Evolutionary conservation across 139 green algal species (phyloP).

Genomic region (Gonium pectorale): DNA sequence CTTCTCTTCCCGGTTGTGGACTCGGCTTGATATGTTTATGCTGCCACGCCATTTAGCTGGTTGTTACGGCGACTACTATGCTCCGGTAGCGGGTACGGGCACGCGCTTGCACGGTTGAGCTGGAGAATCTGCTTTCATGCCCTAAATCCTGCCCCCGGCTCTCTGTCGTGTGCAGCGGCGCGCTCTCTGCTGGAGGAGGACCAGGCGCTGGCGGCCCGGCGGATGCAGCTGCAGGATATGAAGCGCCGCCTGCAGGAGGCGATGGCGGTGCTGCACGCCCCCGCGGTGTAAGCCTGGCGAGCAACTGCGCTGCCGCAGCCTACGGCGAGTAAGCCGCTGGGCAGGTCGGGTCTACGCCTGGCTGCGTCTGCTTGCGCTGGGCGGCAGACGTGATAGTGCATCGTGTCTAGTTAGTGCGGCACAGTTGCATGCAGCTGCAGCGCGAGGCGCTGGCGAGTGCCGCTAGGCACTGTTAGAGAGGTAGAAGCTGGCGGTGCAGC

Average conservation of each 20-base stretch:
- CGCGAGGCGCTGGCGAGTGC: no score
- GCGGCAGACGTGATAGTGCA: no score
- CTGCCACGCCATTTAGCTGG: neutral
- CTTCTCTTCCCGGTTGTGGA: neutral
- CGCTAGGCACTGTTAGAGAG: no score
- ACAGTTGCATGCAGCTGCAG: neutral
- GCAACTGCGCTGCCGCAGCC: no score
- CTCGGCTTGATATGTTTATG: neutral
- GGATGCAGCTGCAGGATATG: neutral
- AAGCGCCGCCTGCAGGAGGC: conserved; percentile 14
- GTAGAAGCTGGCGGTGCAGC: no score
- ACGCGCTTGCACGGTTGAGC: no score
- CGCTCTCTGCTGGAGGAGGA: neutral
- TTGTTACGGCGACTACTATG: neutral
- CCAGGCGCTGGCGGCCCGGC: neutral
- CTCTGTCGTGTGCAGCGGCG: neutral
- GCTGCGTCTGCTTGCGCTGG: no score
- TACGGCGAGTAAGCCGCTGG: no score
- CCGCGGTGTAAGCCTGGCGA: neutral
- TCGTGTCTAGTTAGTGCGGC: no score
- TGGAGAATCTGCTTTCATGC: neutral
- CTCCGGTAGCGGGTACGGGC: no score
- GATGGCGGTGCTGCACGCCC: conserved; percentile 12
- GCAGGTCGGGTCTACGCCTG: no score
- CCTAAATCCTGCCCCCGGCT: neutral